These are phyloP conservation scores for Curvularia sp. DNA, from an alignment of 2,329 filamentous ascomycete species.

Conservation along the genomic window DNA sequence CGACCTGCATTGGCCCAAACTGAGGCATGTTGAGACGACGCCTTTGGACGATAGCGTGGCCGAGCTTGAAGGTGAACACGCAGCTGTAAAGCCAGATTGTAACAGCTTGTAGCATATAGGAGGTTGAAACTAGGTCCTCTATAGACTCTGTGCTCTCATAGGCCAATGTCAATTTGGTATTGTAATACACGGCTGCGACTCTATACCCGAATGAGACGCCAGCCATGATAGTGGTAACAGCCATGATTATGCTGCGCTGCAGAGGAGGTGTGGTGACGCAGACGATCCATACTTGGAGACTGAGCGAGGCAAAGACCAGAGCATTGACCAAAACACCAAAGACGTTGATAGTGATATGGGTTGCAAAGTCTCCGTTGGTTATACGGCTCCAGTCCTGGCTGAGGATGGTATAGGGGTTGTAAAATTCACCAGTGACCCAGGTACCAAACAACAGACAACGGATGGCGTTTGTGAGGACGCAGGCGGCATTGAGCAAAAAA, in stretches of 20 bases:
- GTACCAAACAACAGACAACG: slow-evolving; percentile 65
- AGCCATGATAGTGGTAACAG: slow-evolving; percentile 58
- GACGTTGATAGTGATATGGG: slow-evolving; percentile 58
- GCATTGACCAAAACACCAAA: slow-evolving; percentile 62
- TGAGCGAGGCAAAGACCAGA: slow-evolving; percentile 65
- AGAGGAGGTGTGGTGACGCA: slow-evolving; percentile 58
- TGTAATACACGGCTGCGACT: slow-evolving; percentile 60
- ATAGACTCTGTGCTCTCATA: slow-evolving; percentile 36
- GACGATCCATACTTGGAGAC: slow-evolving; percentile 70
- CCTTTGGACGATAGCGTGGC: slow-evolving; percentile 63
- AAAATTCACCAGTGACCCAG: slow-evolving; percentile 67
- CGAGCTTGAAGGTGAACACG: slow-evolving; percentile 69
- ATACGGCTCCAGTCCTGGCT: slow-evolving; percentile 63
- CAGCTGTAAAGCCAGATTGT: slow-evolving; percentile 68
- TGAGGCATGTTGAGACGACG: slow-evolving; percentile 64
- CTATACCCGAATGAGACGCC: slow-evolving; percentile 62
- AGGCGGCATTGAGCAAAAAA: slow-evolving; percentile 69
- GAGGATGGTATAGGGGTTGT: slow-evolving; percentile 68
- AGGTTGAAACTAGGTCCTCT: slow-evolving; percentile 39
- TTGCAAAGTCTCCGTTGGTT: slow-evolving; percentile 53
- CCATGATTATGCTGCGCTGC: slow-evolving; percentile 57
- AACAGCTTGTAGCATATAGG: slow-evolving; percentile 61
- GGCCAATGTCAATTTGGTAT: slow-evolving; percentile 52
- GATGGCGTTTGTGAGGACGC: slow-evolving; percentile 66
- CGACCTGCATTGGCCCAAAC: slow-evolving; percentile 70